Conservation (phyloP, 129 eudicot species). For the Rutidosis leptorrhynchoides region DNA sequence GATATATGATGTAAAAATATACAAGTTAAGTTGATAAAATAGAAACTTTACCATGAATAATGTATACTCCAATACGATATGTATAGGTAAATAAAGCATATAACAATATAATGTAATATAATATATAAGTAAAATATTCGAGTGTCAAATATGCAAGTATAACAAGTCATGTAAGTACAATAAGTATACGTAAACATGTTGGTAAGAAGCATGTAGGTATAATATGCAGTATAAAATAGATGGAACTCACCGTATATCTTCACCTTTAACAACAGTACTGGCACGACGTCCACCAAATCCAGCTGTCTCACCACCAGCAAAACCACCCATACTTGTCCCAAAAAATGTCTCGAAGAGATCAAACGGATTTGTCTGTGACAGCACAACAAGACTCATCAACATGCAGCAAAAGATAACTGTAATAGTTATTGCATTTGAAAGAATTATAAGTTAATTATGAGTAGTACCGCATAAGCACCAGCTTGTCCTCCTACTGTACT, state of each 20-base stretch:
- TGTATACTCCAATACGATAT: no score
- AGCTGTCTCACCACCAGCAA: slow-evolving; percentile 65
- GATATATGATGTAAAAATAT: no score
- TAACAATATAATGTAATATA: no score
- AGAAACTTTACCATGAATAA: no score
- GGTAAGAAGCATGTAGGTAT: no score
- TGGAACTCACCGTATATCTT: slow-evolving; percentile 85
- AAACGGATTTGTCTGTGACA: slow-evolving; percentile 77
- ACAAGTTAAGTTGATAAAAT: no score
- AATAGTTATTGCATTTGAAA: neutral
- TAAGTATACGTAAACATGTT: no score
- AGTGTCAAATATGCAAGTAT: no score
- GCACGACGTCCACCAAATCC: slow-evolving; percentile 84
- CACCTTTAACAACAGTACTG: slow-evolving; percentile 77
- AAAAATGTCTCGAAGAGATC: slow-evolving; percentile 96
- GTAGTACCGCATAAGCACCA: slow-evolving; percentile 90
- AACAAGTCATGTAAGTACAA: no score
- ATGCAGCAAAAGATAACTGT: neutral
- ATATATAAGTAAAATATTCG: no score
- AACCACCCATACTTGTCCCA: slow-evolving; percentile 85
- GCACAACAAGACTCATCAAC: neutral
- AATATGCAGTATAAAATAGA: neutral
- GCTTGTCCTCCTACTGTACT: slow-evolving; percentile 71
- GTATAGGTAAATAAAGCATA: no score
- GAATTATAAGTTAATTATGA: neutral